Base-by-base conservation (phyloP, 257 asterid species). In the Salvia rosmarinus region DNA sequence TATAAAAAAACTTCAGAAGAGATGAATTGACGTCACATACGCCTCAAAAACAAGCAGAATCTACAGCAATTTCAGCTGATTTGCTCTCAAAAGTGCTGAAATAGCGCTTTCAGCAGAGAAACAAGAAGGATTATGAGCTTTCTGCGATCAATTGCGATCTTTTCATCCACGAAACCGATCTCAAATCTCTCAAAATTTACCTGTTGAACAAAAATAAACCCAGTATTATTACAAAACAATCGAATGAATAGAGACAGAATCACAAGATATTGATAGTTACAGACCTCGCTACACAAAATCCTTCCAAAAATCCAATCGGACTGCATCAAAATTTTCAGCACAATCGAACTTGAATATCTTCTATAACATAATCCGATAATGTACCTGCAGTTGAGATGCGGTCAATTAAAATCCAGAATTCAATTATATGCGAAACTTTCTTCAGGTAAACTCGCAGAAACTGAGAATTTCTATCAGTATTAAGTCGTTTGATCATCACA, bases 121-220 rank as follows among this genome's bases (percentile, higher is more conserved):
- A 72, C 62, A 12, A 28, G 57, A 23, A 28, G 32, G 50, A 55
- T 70, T 66, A 64, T 43, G 34, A 55, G 76, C 68, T 43, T 68
- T 56, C 64, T 49, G 32, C 12, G 30, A 50, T 4, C 59, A 10
- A 63, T 63, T 42, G 80, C 73, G 82, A 77, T 78, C 78, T 65
- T 57, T 9, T 43, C 39, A 61, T 34, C 62, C 70, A 20, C 62
- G 16, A 55, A 54, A 47, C 64, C 80, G 78, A 81, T 79, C 82
- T 70, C 80, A 67, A 76, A 62, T 78, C 85, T 76, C 69, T 63
- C 67, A 32, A 20, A 70, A 71, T 56, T 52, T 3, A 73, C 86
- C 84, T 81, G 81, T 40, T 37, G 47, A 71, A 68, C 65, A 54
- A 56, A 68, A 65, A 55, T 56, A 1, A 50, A 44, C 75, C 25